Evolutionary conservation across 176 grass and related monocot genomes (phyloP), one percentile per base, ranked within the genome.

Genomic region (Lolium rigidum): DNA sequence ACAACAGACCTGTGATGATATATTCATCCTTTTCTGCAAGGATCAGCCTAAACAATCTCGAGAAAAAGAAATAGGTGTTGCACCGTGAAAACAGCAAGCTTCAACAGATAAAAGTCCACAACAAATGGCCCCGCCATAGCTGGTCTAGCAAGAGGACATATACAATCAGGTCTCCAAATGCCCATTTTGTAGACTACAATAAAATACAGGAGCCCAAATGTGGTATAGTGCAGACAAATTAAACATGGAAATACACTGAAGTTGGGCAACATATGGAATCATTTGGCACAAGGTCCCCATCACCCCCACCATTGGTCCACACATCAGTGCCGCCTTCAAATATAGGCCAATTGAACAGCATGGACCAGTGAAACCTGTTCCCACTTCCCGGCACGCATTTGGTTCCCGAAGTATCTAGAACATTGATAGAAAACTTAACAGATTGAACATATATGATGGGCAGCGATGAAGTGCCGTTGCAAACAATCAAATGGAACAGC

Each of bases 251-350:
- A 44, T 70, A 76, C 52, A 49, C 64, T 82, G 17, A 25, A 64
- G 51, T 48, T 48, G 56, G 56, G 59, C 12, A 2, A 77, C 31
- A 62, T 22, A 63, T 44, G 43, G 10, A 70, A 86, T 55, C 62
- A 70, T 77, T 69, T 62, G 16, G 11, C n/a, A 82, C 52, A 69
- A 73, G 54, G 64, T 7, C 38, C 54, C 69, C 54, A 72, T 13
- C 22, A 26, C 0, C 38, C 54, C 69, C 54, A 72, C 17, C 22
- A 26, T 0, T 48, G 47, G 41, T 54, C 73, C 47, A 31, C 50
- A 57, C 15, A 84, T 43, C 54, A 73, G 31, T 46, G 21, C 44
- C 80, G 25, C 31, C n/a, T 80, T 66, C 9, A 61, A 18, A 9
- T 64, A 80, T 75, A 67, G 9, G 80, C 22, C 57, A 75, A 75